Percentiles rank a stretch among this genome's conserved stretches.
These are phyloP conservation scores for Fonsecaea nubica DNA, from an alignment of 2,329 filamentous ascomycete species.

Conservation along the genomic window DNA sequence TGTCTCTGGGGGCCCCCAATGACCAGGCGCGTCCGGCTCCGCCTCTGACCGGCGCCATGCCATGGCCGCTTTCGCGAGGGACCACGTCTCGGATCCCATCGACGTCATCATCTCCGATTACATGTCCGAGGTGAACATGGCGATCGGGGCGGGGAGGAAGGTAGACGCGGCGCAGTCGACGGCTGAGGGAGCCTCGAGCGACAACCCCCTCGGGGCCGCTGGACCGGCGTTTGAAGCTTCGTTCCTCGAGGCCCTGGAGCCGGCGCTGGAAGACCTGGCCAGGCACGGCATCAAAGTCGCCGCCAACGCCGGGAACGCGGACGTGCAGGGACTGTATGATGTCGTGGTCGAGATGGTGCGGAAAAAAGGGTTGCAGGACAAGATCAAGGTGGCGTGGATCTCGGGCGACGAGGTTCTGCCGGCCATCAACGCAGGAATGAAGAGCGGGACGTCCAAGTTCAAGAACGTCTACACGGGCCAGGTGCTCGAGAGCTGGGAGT, in stretches of 20 bases:
- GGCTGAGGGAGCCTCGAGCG: slow-evolving; percentile 23
- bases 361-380: slow-evolving; percentile 45
- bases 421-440: slow-evolving; percentile 44
- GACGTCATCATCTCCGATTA: slow-evolving; percentile 57
- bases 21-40: slow-evolving; percentile 52
- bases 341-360: slow-evolving; percentile 48
- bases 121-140: slow-evolving; percentile 62
- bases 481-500: slow-evolving; percentile 46
- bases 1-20: neutral
- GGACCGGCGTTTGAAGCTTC: slow-evolving; percentile 58
- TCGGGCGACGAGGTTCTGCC: slow-evolving; percentile 55
- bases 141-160: slow-evolving; percentile 49
- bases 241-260: slow-evolving; percentile 58
- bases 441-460: slow-evolving; percentile 46
- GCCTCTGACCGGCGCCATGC: slow-evolving; percentile 55
- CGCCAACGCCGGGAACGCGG: slow-evolving; percentile 54
- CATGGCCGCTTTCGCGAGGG: slow-evolving; percentile 51
- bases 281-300: slow-evolving; percentile 52
- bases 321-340: slow-evolving; percentile 51
- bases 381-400: slow-evolving; percentile 57
- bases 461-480: slow-evolving; percentile 51
- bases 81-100: slow-evolving; percentile 52
- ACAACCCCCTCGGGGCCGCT: slow-evolving; percentile 25
- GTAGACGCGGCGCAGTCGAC: slow-evolving; percentile 42
- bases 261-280: slow-evolving; percentile 50